These are phyloP conservation scores for Millerozyma miso DNA, from an alignment of 805 yeast genomes.

Conservation along the genomic window DNA sequence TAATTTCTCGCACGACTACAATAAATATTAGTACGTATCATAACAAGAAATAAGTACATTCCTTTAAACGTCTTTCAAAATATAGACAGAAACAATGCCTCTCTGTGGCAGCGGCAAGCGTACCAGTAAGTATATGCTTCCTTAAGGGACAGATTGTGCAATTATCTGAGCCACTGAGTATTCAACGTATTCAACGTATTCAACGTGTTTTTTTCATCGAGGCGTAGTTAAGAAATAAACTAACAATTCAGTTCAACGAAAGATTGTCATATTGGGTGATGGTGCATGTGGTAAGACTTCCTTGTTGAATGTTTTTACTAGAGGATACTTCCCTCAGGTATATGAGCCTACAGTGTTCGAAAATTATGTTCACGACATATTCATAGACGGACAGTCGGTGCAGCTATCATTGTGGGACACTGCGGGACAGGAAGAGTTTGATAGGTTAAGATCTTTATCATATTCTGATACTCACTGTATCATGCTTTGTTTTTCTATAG, in stretches of 20 bases:
- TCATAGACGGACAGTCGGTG: conserved; percentile 89
- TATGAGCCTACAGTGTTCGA: conserved; percentile 98
- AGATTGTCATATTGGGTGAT: conserved; percentile 91
- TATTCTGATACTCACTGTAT: conserved; percentile 96
- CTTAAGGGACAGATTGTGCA: too few relatives aligned
- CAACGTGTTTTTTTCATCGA: background rate
- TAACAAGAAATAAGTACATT: background rate
- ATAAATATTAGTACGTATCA: background rate
- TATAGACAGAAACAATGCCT: conserved; percentile 23
- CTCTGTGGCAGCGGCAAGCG: conserved; percentile 41
- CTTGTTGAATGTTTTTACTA: conserved; percentile 86
- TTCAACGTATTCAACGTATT: too few relatives aligned
- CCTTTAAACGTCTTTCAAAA: background rate
- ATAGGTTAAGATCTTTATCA: conserved; percentile 84
- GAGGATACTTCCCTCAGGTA: conserved; percentile 97
- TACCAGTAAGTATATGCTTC: conserved; percentile 35
- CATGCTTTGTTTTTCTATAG: conserved; percentile 93
- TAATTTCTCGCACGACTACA: background rate
- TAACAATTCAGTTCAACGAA: conserved; percentile 63
- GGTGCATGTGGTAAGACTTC: conserved; percentile 99
- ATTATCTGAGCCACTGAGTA: too few relatives aligned
- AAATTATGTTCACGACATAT: conserved; percentile 94
- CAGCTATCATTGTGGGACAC: conserved; percentile 97
- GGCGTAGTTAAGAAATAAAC: conserved; percentile 2
- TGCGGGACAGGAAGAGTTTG: conserved; percentile 98